Evolutionary conservation across 345 rosid species (phyloP).

Genomic region (Angophora floribunda): DNA sequence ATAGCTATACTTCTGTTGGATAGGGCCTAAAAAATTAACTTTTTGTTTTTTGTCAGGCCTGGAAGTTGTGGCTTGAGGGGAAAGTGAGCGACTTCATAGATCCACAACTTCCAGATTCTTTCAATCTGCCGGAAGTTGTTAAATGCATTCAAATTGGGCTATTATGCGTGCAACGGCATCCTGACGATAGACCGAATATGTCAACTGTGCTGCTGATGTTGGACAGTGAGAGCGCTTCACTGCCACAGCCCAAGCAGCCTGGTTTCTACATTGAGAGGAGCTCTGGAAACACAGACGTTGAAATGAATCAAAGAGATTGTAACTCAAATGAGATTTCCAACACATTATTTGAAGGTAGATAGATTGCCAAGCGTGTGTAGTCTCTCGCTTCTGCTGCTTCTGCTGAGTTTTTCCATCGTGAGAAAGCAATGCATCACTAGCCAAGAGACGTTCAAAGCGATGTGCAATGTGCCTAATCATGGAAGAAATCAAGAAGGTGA

Average conservation of each 20-base stretch:
- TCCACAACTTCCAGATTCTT: conserved; percentile 5
- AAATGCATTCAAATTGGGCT: conserved; percentile 29
- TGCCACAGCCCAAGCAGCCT: background rate
- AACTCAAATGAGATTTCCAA: background rate
- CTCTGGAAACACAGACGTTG: background rate
- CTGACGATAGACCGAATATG: conserved; percentile 27
- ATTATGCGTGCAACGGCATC: conserved; percentile 26
- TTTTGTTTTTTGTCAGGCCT: conserved; percentile 8
- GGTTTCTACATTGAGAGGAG: background rate
- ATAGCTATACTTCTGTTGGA: background rate
- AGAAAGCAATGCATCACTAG: background rate
- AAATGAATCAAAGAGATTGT: background rate
- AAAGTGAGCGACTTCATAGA: conserved; percentile 13
- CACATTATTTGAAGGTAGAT: background rate
- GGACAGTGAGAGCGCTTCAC: background rate
- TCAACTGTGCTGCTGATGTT: background rate
- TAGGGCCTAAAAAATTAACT: background rate
- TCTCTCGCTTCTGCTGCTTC: background rate
- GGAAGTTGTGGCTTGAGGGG: conserved; percentile 22
- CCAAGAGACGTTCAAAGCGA: background rate
- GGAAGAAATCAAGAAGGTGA: background rate
- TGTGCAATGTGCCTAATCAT: background rate
- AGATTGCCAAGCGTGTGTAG: background rate
- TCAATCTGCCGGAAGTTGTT: conserved; percentile 2
- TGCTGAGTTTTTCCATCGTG: background rate